phyloP scores from a whole-genome alignment of 495 filamentous ascomycete genomes.

The Daldinia grandis region DNA sequence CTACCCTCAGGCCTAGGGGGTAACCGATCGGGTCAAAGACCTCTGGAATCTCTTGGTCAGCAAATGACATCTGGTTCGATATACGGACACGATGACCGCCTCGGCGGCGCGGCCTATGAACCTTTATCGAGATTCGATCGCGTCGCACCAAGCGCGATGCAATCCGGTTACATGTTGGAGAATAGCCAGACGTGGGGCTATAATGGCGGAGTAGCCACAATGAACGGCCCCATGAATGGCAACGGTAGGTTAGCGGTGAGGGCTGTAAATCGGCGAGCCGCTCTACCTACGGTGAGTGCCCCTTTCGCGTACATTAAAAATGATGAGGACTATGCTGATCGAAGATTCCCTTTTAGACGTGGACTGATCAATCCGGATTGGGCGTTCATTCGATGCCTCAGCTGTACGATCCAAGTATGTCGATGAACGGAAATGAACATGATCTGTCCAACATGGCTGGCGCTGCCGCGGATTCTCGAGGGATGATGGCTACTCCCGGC shows the following conservation, averaged over 20 bases:
- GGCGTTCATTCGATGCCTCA: constrained; percentile 53
- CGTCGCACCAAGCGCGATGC: constrained; percentile 48
- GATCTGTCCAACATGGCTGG: constrained; percentile 35
- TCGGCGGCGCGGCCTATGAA: constrained; percentile 61
- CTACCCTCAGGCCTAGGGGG: constrained; percentile 66
- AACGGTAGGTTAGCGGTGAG: constrained; percentile 55
- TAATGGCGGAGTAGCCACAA: constrained; percentile 55
- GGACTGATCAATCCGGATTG: constrained; percentile 57
- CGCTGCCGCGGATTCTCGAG: constrained; percentile 41
- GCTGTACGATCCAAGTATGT: constrained; percentile 46
- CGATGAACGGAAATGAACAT: constrained; percentile 49
- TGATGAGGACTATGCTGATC: constrained; percentile 15
- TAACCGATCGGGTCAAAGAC: constrained; percentile 70
- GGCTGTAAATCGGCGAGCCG: constrained; percentile 52
- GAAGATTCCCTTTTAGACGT: constrained; percentile 48
- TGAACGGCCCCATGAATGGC: constrained; percentile 59
- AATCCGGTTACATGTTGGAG: constrained; percentile 52
- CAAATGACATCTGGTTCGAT: constrained; percentile 55
- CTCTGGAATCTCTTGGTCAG: constrained; percentile 51
- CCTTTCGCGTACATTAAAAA: constrained; percentile 37
- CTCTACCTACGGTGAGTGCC: constrained; percentile 58
- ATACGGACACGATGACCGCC: constrained; percentile 60
- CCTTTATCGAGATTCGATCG: constrained; percentile 62
- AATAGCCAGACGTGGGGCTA: constrained; percentile 62
- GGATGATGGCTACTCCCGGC: constrained; percentile 55